Base-by-base conservation (phyloP, 768 basidiomycete species). In the Mycena alexandri region DNA sequence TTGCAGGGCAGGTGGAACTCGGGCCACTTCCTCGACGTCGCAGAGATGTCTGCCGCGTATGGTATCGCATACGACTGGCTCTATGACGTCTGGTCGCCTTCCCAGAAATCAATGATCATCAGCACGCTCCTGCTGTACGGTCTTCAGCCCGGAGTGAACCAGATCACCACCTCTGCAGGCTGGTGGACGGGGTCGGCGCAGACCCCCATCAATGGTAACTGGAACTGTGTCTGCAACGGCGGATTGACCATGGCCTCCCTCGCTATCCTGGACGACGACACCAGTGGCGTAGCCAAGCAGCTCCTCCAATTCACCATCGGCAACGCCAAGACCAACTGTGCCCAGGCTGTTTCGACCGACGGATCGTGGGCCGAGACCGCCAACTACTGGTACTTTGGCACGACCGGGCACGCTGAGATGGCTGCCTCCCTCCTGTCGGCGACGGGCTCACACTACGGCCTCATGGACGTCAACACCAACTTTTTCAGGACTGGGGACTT, bases 21-120 rank as follows among this genome's bases (percentile, higher is more conserved):
- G 2, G 70, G 41, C 1, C 98, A 99, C 79, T 99, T 98, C 88
- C 90, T 99, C 54, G 97, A 97, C 77, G 82, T 88, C 21, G 96
- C 91, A 13, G 97, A 98, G 78, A 84, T 98, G 69, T 89, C 89
- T 19, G 89, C 92, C 22, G 96, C 94, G 7, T 99, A 90, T 75
- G 98, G 86, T 38, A 92, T 96, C 68, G 98, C 91, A 0, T 99
- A 99, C 74, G 98, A 99, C 76, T 99, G 98, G 98, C 76, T 99
- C 29, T 91, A 98, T 78, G 92, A 96, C 59, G 81, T 86, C 59
- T 97, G 92, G 93, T 86, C 87, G 19, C 80, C 84, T 25, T 85
- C 87, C 3, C 95, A 96, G 79, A 91, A 90, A 76, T 33, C 38
- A 11, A 81, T 83, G 57, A 93, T 99, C 69, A 85, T 87, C 74